Evolutionary conservation across 306 rosid species (phyloP), one percentile per base, ranked within the genome.

Genomic region (Prunus armeniaca): DNA sequence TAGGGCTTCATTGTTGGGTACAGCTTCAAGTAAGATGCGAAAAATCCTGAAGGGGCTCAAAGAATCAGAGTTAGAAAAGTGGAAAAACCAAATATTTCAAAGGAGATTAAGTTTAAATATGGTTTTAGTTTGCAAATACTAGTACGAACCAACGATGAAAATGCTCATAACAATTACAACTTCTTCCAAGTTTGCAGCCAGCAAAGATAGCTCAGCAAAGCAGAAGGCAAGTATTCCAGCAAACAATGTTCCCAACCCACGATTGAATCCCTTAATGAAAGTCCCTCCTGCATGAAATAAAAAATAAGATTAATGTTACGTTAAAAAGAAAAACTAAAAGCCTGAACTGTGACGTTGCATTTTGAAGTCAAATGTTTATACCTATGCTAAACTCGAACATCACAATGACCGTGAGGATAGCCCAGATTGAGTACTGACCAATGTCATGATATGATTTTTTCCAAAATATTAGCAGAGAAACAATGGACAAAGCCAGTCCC

Each of bases 371-470:
- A 52, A 55, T 9, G 32, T 41, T 2, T 27, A 2, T 85, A 85
- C 96, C 96, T 55, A 91, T 73, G 85, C 91, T 91, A 77, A 85
- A 91, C 65, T 91, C 96, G 54, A 91, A 88, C 78, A 91, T 90
- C 22, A 91, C 93, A 1, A 87, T 87, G 45, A 91, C 96, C 0
- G 96, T 91, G 85, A 91, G 90, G 34, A 91, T 82, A 32, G 91
- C 96, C 96, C 96, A 88, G 61, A 88, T 73, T 2, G 87, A 77
- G 60, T 91, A 91, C 66, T 80, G 90, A 79, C 81, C 71, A 51
- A 82, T 14, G 5, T 84, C 20, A 28, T 73, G 75, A 27, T 56
- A 75, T 7, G 74, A 75, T 9, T 88, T 81, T 60, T 87, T 82
- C 47, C 87, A 69, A 80, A 83, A 87, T 14, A 88, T 82, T 64